Base-by-base conservation (phyloP, 2,329 filamentous ascomycete species). In the Botrytis pseudocinerea region DNA sequence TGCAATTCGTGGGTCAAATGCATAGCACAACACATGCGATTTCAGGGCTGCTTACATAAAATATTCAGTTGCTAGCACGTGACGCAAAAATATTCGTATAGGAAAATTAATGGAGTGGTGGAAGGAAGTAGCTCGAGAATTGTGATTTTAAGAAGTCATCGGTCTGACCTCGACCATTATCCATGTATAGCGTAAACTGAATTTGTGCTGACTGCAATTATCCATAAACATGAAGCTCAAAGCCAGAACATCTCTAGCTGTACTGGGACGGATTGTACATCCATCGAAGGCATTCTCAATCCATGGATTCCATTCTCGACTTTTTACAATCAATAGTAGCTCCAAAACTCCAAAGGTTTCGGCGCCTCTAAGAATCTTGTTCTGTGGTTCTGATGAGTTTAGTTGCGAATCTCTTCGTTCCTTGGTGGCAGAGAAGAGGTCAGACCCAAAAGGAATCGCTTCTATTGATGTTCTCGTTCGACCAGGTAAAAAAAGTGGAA, bases 321-420 rank as follows among this genome's bases (percentile, higher is more conserved):
- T 68, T 65, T 73, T 73, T 66, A 74, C 63, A 54, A 72, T 74
- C 2, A 75, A 76, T 38, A 60, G 66, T 18, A 76, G 74, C 32
- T 62, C 71, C 2, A 74, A 76, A 48, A 20, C 66, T 18, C 78
- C 77, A 38, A 79, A 89, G 7, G 20, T 65, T 14, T 79, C 77
- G 40, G 79, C 89, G 6, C 92, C 93, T 4, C 85, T 99, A 46
- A 88, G 91, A 48, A 94, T 99, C 71, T 87, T 99, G 6, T 99
- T 98, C 83, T 98, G 95, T 83, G 96, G 96, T 75, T 96, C 95
- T 4, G 96, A 99, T 82, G 87, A 90, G 3, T 97, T 98, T 82
- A 98, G 95, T 84, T 92, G 92, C 78, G 88, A 87, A 70, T 93
- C 94, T 1, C 85, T 99, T 68, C 84, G 84, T 73, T 92, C 92